Base-by-base conservation (phyloP, 495 filamentous ascomycete genomes). In the Neurospora africana region DNA sequence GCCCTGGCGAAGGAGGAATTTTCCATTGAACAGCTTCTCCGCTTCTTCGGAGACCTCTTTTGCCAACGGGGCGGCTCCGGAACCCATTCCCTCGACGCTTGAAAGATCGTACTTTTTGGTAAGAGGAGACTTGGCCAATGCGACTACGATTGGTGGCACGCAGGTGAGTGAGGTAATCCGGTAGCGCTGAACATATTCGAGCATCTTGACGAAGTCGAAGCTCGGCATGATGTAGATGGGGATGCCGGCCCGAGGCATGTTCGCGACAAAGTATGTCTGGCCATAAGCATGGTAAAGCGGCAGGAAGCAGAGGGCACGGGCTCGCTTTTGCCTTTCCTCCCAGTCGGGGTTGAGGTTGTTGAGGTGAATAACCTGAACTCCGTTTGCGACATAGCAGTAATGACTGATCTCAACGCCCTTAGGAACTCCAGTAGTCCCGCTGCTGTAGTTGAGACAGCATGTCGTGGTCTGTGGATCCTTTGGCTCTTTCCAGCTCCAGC, bases 331-430 rank as follows among this genome's bases (percentile, higher is more conserved):
- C 39, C 78, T 80, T 44, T 79, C 80, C 1, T 74, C 71, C 39
- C 77, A 79, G 10, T 88, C 81, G 0, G 86, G 84, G 33, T 84
- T 76, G 19, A 88, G 78, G 2, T 79, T 74, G 5, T 79, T 78
- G n/a, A 87, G 73, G 74, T 82, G 78, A 27, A 82, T 83, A 10
- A 87, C 83, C 71, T 91, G 85, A 69, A 81, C 72, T 41, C 87
- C 86, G 78, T 95, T 93, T 68, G 91, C 83, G 27, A 92, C 83
- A 75, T 93, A 91, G 73, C 92, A 90, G 43, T 82, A 80, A 79
- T 96, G 93, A 17, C 89, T 86, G 73, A 95, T 89, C 79, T 91
- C 89, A 33, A 95, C 93, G 30, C 93, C 93, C 78, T 96, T 97
- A 17, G 93, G 91, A 7, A 92, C 83, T 4, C 93, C 93, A 0